Evolutionary conservation across 768 basidiomycete genomes (phyloP).

Genomic region (Mycena haematopus): DNA sequence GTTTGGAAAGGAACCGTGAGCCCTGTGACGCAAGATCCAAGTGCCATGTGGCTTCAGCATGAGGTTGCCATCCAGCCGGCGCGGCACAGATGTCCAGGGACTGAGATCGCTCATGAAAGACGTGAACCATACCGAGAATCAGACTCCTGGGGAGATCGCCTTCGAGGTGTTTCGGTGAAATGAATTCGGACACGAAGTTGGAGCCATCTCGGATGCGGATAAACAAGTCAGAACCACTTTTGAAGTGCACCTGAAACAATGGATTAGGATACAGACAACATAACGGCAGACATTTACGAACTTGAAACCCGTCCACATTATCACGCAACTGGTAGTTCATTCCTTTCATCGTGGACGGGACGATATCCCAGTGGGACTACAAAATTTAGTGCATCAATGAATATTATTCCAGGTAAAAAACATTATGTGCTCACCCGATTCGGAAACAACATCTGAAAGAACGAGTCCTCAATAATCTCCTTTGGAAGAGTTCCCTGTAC

Average conservation of each 20-base stretch:
- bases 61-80: conserved; percentile 10
- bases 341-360: conserved; percentile 19
- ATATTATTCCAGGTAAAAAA: neutral
- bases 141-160: conserved; percentile 15
- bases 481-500: conserved; percentile 46
- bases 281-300: neutral
- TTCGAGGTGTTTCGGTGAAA: neutral
- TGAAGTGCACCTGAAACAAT: conserved; percentile 19
- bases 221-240: neutral
- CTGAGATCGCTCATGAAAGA: conserved; percentile 12
- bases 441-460: conserved; percentile 30
- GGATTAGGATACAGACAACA: neutral
- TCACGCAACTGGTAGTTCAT: conserved; percentile 19
- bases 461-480: conserved; percentile 38
- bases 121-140: neutral
- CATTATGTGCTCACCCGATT: neutral
- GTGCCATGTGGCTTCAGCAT: neutral
- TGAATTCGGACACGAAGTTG: conserved; percentile 13
- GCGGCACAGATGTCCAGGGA: conserved; percentile 4
- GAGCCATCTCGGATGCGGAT: conserved; percentile 10
- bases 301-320: conserved; percentile 13
- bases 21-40: neutral
- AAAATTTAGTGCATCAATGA: neutral
- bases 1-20: neutral
- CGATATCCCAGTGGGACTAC: conserved; percentile 2